phyloP scores from a whole-genome alignment of 345 rosid genomes.

The Populus tremula region DNA sequence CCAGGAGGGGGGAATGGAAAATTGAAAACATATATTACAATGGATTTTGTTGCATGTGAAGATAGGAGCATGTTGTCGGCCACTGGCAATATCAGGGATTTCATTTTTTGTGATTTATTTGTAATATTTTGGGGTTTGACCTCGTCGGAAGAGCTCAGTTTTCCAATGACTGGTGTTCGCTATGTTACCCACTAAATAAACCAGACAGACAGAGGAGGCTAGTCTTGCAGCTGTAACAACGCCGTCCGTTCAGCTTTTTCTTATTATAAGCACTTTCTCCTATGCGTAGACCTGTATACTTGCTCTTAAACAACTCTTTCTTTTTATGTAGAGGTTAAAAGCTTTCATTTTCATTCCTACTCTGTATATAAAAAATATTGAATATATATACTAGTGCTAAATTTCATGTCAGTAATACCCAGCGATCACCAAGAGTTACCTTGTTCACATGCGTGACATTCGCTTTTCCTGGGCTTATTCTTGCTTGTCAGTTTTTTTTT shows the following conservation, averaged over 20 bases:
- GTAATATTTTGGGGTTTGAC: constrained; percentile 27
- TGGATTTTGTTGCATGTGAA: constrained; percentile 43
- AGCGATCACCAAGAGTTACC: not conserved
- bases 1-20: not conserved
- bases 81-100: constrained; percentile 21
- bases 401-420: not conserved
- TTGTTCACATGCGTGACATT: not conserved
- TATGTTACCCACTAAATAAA: not conserved
- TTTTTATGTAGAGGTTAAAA: not conserved
- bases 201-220: not conserved
- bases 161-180: constrained; percentile 7
- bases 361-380: not conserved
- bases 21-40: not conserved
- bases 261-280: not conserved
- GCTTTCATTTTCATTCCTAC: constrained; percentile 2
- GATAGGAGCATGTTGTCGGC: constrained; percentile 45
- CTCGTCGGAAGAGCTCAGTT: constrained; percentile 30
- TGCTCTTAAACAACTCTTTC: not conserved
- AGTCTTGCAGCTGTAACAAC: not conserved
- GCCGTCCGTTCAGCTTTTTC: not conserved
- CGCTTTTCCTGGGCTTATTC: not conserved
- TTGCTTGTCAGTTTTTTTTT: too few species aligned
- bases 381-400: too few species aligned
- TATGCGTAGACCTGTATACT: not conserved
- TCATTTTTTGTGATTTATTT: not conserved